Base-by-base conservation (phyloP, 2,329 filamentous ascomycete genomes). In the Venturia effusa region DNA sequence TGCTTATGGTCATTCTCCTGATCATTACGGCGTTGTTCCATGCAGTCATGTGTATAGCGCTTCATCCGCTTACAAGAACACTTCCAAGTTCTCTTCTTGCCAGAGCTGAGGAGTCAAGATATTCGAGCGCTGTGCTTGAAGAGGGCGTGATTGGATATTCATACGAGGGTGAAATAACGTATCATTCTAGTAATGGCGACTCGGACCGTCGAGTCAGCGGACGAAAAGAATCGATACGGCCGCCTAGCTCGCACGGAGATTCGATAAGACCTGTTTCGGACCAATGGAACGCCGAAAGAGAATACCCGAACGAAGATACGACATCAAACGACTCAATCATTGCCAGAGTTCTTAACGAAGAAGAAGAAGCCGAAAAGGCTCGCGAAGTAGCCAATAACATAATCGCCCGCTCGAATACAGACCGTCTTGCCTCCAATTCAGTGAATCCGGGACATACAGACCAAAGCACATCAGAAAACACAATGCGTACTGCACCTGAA, bases 1-100 rank as follows among this genome's bases (percentile, higher is more conserved):
- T 71, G 4, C 71, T 79, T 55, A 77, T 79, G 72, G 70, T 74
- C 61, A 63, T 77, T 6, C 69, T 80, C 13, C 69, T 79, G 3
- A 68, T 71, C 39, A 66, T 69, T 48, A 79, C 77, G 5, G 71
- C 77, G 62, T 61, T 76, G 22, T 79, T 76, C 71, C 74, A 78
- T 39, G 62, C 75, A 10, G 39, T 40, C 1, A 64, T 64, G 62
- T 34, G 37, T 11, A 32, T 32, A 40, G 41, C 34, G 19, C 19
- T 64, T 10, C 45, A 61, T 61, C 27, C 54, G 70, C 69, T 43
- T 68, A 79, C 34, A 66, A 67, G 34, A 27, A 65, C 15, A 70
- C 73, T 1, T 68, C 78, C 64, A 37, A 67, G 71, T 64, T 57
- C 57, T 15, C 70, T 70, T 64, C 61, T 71, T 68, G 71, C 66